These are phyloP conservation scores for Phytophthora quininea DNA, from an alignment of 352 stramenopile species.

Conservation along the genomic window DNA sequence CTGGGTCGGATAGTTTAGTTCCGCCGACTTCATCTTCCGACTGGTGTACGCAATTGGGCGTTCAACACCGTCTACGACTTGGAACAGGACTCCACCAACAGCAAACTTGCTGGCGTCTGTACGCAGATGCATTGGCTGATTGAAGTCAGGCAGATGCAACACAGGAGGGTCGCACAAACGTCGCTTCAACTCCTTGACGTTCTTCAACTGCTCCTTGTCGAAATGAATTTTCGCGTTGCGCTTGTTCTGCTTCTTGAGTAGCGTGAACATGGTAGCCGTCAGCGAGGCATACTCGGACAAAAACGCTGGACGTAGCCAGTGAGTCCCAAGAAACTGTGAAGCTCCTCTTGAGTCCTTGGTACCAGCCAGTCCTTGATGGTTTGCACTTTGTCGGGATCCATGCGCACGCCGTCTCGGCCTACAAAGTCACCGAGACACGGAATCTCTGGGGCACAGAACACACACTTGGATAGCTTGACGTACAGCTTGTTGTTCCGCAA, in stretches of 20 bases:
- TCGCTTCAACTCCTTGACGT: slow-evolving; percentile 1
- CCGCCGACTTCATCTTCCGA: background rate
- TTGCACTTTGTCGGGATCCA: slow-evolving; percentile 16
- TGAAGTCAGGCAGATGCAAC: slow-evolving; percentile 10
- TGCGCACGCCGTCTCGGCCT: slow-evolving; percentile 7
- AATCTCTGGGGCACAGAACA: slow-evolving; percentile 15
- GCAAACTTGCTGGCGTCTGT: slow-evolving; percentile 13
- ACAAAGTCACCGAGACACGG: slow-evolving; percentile 18
- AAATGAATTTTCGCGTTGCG: background rate
- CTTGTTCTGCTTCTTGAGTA: background rate
- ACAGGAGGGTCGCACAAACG: slow-evolving; percentile 8
- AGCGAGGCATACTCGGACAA: background rate
- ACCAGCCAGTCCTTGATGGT: slow-evolving; percentile 5
- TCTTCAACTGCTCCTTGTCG: background rate
- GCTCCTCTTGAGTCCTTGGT: slow-evolving; percentile 6
- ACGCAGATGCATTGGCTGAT: slow-evolving; percentile 5
- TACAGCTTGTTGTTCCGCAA: slow-evolving; percentile 2
- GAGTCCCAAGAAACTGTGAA: background rate
- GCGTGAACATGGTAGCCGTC: background rate
- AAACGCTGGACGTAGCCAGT: slow-evolving; percentile 7
- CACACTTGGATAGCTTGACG: slow-evolving; percentile 22
- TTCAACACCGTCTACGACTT: slow-evolving; percentile 2
- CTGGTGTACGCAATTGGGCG: background rate
- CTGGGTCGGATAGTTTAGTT: background rate
- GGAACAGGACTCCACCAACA: slow-evolving; percentile 13